A percentile compares a stretch with the other conserved stretches of the same genome.
Evolutionary conservation across 768 basidiomycete species (phyloP).

Genomic region (Suillus alpinus): DNA sequence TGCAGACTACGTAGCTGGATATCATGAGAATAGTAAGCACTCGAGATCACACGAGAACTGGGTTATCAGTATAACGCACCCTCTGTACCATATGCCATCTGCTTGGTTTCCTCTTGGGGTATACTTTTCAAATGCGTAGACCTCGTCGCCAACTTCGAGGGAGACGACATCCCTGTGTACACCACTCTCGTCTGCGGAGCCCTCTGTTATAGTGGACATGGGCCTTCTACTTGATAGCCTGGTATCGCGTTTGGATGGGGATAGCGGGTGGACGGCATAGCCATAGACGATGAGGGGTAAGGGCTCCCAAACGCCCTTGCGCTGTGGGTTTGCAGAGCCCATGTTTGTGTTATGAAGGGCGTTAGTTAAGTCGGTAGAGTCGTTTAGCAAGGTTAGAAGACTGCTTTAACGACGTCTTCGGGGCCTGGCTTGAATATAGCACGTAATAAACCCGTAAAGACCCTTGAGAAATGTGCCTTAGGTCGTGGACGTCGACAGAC

Average conservation of each 20-base stretch:
- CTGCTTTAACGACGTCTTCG: neutral
- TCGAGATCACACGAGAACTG: neutral
- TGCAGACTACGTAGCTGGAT: constrained; percentile 80
- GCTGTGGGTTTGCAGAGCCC: constrained; percentile 24
- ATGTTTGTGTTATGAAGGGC: constrained; percentile 6
- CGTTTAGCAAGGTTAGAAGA: neutral
- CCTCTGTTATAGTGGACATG: constrained; percentile 43
- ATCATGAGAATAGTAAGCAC: neutral
- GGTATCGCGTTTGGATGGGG: constrained; percentile 72
- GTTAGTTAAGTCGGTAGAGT: neutral
- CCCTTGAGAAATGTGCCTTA: neutral
- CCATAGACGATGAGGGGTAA: constrained; percentile 82
- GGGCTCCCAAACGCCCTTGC: constrained; percentile 57
- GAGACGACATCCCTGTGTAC: constrained; percentile 75
- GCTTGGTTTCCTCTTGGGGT: constrained; percentile 68
- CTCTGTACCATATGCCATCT: constrained; percentile 89
- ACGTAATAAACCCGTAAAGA: neutral
- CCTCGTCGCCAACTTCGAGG: constrained; percentile 93
- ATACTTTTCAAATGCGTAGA: constrained; percentile 96
- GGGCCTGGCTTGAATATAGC: neutral
- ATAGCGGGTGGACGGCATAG: constrained; percentile 83
- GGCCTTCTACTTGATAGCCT: constrained; percentile 47
- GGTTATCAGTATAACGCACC: constrained; percentile 52
- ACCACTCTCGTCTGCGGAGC: constrained; percentile 56
- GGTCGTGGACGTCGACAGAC: neutral